These are phyloP conservation scores for Vanrija humicola DNA, from an alignment of 1,284 basidiomycete species.

Conservation along the genomic window DNA sequence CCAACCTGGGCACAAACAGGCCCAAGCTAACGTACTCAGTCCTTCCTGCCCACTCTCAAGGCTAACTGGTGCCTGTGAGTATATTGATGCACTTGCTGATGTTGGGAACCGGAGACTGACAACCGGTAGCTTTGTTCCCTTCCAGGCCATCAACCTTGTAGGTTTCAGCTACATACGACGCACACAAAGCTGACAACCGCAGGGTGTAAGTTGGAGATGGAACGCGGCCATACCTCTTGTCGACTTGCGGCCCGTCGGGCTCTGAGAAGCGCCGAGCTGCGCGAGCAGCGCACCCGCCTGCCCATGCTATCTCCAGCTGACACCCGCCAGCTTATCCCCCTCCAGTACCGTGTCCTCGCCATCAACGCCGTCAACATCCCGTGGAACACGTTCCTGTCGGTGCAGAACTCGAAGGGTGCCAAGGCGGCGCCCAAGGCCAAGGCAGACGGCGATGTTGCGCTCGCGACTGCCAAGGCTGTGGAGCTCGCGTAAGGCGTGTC, in stretches of 20 bases:
- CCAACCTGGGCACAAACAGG: constrained; percentile 17
- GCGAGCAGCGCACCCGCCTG: too few species aligned
- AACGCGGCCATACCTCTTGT: too few species aligned
- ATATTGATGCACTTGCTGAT: not conserved
- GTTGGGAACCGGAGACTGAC: not conserved
- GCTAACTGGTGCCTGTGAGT: constrained; percentile 47
- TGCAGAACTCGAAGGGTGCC: constrained; percentile 41
- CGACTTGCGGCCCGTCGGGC: too few species aligned
- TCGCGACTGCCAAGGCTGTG: not conserved
- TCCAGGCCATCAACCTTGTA: constrained; percentile 50
- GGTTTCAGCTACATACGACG: too few species aligned
- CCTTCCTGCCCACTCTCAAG: constrained; percentile 40
- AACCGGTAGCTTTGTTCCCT: constrained; percentile 42
- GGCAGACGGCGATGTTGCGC: not conserved
- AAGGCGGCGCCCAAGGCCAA: constrained; percentile 4
- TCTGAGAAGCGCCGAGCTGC: too few species aligned
- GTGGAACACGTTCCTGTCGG: constrained; percentile 51
- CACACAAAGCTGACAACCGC: not conserved
- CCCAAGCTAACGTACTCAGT: too few species aligned
- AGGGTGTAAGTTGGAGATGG: not conserved
- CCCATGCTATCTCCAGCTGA: not conserved
- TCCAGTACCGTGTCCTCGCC: constrained; percentile 48
- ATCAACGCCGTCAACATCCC: constrained; percentile 51
- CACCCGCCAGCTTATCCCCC: constrained; percentile 43
- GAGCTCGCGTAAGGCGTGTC: not conserved